Percentiles rank a stretch among this genome's conserved stretches.
Conservation (phyloP, 805 yeast species). For the Cyberlindnera suaveolens region DNA sequence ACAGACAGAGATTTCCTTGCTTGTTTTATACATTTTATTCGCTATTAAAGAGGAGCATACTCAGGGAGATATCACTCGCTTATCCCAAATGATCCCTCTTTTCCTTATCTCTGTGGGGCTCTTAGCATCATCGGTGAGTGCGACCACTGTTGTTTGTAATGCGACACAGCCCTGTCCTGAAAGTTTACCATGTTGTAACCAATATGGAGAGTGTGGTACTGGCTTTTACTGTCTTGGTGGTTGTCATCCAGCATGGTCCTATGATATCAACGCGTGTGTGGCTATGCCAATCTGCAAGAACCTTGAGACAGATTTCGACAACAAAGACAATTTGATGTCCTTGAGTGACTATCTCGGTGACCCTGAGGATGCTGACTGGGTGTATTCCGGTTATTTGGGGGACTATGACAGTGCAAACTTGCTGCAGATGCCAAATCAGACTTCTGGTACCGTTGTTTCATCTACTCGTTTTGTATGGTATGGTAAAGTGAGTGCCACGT, state of each 20-base stretch:
- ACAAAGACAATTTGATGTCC: slow-evolving; percentile 23
- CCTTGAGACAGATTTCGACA: slow-evolving; percentile 36
- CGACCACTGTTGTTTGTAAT: slow-evolving; percentile 37
- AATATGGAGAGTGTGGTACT: slow-evolving; percentile 73
- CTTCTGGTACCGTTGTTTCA: slow-evolving; percentile 71
- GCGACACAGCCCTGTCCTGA: slow-evolving; percentile 62
- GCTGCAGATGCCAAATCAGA: slow-evolving; percentile 71
- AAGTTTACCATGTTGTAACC: slow-evolving; percentile 78
- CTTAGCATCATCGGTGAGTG: neutral
- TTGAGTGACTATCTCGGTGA: slow-evolving; percentile 51
- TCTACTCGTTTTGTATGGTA: slow-evolving; percentile 82
- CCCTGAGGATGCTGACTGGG: slow-evolving; percentile 60
- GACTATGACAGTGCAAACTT: slow-evolving; percentile 52
- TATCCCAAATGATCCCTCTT: neutral
- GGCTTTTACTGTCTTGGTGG: slow-evolving; percentile 80
- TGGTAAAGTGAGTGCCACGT: slow-evolving; percentile 65
- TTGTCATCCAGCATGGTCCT: slow-evolving; percentile 58
- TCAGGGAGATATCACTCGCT: neutral
- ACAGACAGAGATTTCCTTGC: too few species aligned
- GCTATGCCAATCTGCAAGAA: slow-evolving; percentile 74
- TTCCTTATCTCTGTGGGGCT: neutral
- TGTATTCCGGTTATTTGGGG: slow-evolving; percentile 49
- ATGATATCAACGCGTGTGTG: slow-evolving; percentile 56
- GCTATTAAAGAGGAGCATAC: too few species aligned
- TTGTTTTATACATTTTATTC: too few species aligned